Evolutionary conservation across 2,329 filamentous ascomycete species (phyloP).

Genomic region (Fusarium pseudoanthophilum): DNA sequence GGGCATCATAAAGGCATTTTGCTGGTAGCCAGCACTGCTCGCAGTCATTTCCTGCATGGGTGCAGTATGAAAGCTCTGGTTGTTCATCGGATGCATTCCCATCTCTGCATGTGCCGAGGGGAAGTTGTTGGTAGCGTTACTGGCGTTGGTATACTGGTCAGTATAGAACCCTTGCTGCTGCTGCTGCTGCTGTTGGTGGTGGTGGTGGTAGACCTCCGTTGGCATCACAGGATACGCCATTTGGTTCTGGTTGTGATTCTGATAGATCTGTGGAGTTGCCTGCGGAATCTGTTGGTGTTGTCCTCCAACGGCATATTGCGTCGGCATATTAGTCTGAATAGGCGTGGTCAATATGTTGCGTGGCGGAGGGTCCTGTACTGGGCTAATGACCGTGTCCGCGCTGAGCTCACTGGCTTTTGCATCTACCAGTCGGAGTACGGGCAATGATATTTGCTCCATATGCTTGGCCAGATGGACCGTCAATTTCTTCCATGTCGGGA

Average conservation of each 20-base stretch:
- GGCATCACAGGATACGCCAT: constrained; percentile 45
- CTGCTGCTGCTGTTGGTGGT: constrained; percentile 7
- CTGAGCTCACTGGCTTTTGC: constrained; percentile 59
- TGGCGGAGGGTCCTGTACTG: constrained; percentile 64
- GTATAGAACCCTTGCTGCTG: constrained; percentile 40
- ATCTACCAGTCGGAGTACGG: constrained; percentile 73
- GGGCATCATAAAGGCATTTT: constrained; percentile 43
- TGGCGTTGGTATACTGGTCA: constrained; percentile 44
- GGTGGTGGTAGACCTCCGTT: constrained; percentile 37
- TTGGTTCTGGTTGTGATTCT: constrained; percentile 28
- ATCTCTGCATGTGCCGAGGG: constrained; percentile 41
- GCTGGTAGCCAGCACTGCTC: constrained; percentile 40
- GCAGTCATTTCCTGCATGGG: constrained; percentile 43
- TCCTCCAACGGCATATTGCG: constrained; percentile 33
- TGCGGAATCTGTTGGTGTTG: constrained; percentile 38
- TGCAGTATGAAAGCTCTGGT: constrained; percentile 36
- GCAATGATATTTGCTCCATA: constrained; percentile 91
- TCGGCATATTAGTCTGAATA: constrained; percentile 33
- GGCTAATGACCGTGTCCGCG: constrained; percentile 74
- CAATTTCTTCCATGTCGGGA: constrained; percentile 89
- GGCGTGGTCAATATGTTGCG: constrained; percentile 48
- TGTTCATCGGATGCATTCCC: constrained; percentile 42
- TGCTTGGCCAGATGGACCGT: constrained; percentile 94
- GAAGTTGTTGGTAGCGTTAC: constrained; percentile 43
- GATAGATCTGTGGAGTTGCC: constrained; percentile 36